Percentiles rank a stretch among this genome's conserved stretches.
phyloP scores from a whole-genome alignment of 176 grass and related monocot species.

The Alloteropsis semialata region DNA sequence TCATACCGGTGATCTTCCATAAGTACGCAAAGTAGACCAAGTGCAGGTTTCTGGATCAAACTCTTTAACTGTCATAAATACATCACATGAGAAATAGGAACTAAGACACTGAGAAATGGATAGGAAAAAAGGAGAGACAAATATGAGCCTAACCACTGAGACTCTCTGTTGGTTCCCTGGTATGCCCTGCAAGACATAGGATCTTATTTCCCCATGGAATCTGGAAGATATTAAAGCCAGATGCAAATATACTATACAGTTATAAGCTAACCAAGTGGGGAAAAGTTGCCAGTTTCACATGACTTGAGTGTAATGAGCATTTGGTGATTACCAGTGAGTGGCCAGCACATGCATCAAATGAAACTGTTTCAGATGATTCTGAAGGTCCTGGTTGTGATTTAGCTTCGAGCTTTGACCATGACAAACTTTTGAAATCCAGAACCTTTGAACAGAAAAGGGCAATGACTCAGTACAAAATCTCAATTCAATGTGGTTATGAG shows the following conservation, averaged over 20 bases:
- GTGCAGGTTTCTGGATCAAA: slow-evolving; percentile 79
- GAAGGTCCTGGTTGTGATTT: slow-evolving; percentile 48
- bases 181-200: slow-evolving; percentile 79
- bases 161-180: slow-evolving; percentile 67
- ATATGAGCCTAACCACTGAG: slow-evolving; percentile 60
- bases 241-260: slow-evolving; percentile 11
- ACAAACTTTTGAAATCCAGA: slow-evolving; percentile 81
- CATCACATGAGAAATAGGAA: neutral
- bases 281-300: neutral
- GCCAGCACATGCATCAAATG: slow-evolving; percentile 70
- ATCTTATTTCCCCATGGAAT: slow-evolving; percentile 80
- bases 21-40: slow-evolving; percentile 81
- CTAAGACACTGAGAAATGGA: neutral
- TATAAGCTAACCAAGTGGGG: slow-evolving; percentile 3
- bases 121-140: neutral
- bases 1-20: slow-evolving; percentile 84
- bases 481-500: neutral
- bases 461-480: neutral
- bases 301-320: neutral
- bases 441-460: too few species aligned
- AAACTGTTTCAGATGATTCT: slow-evolving; percentile 42
- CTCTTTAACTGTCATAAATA: slow-evolving; percentile 67
- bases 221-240: slow-evolving; percentile 44
- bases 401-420: slow-evolving; percentile 88
- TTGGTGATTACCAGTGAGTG: slow-evolving; percentile 77